These are phyloP conservation scores for Alternaria ventricosa DNA, from an alignment of 2,329 filamentous ascomycete species.

Conservation along the genomic window DNA sequence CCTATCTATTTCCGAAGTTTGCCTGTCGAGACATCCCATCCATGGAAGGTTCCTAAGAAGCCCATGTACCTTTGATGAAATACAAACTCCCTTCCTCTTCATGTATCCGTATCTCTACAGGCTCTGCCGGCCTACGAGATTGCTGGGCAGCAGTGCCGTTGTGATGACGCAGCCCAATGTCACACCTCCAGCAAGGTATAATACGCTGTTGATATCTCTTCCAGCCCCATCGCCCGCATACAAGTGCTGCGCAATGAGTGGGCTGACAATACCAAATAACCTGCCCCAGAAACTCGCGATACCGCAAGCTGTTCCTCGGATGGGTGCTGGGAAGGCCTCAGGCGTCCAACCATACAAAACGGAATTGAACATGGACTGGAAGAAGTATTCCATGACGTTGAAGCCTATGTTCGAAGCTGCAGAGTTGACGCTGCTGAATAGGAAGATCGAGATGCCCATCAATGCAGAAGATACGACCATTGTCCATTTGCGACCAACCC, in stretches of 20 bases:
- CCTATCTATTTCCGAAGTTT: neutral
- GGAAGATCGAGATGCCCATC: slow-evolving; percentile 55
- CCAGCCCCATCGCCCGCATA: slow-evolving; percentile 34
- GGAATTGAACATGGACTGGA: slow-evolving; percentile 61
- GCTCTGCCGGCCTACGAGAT: slow-evolving; percentile 33
- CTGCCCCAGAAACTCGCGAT: slow-evolving; percentile 66
- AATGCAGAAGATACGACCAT: slow-evolving; percentile 53
- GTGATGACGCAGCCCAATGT: slow-evolving; percentile 61
- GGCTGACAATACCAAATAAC: slow-evolving; percentile 64
- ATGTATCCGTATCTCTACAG: slow-evolving; percentile 1
- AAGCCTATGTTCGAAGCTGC: slow-evolving; percentile 57
- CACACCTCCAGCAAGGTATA: slow-evolving; percentile 64
- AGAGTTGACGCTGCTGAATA: slow-evolving; percentile 55
- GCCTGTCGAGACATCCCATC: neutral
- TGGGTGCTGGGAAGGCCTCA: slow-evolving; percentile 59
- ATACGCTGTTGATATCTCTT: slow-evolving; percentile 56
- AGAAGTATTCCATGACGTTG: slow-evolving; percentile 61
- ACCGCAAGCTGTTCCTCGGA: slow-evolving; percentile 61
- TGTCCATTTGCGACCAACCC: slow-evolving; percentile 55
- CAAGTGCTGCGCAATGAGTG: slow-evolving; percentile 60
- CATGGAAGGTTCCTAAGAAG: neutral
- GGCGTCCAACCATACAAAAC: slow-evolving; percentile 61
- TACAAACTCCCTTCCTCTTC: neutral
- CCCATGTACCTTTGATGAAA: neutral
- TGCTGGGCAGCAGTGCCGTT: slow-evolving; percentile 57